Evolutionary conservation across 1,284 basidiomycete genomes (phyloP).

Genomic region (Irpex lacteus): DNA sequence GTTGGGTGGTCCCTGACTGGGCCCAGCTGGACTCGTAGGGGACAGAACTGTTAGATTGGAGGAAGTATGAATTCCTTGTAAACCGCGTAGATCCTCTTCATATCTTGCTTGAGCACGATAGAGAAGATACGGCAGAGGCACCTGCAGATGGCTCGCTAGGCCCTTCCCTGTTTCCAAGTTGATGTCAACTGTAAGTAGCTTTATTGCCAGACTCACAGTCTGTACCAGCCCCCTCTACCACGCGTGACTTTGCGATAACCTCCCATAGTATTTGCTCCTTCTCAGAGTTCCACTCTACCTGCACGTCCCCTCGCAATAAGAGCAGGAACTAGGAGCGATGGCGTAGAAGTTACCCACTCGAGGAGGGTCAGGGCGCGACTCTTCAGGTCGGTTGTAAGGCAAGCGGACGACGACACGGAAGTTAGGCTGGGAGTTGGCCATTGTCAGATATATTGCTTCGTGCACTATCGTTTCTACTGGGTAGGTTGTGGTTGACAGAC

Average conservation of each 20-base stretch:
- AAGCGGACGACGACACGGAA: conserved; percentile 74
- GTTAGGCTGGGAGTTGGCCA: conserved; percentile 23
- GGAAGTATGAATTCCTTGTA: conserved; percentile 65
- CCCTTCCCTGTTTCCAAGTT: conserved; percentile 63
- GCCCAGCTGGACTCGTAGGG: conserved; percentile 27
- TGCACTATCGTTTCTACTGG: neutral
- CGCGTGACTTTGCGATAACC: conserved; percentile 71
- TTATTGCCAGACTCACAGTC: conserved; percentile 58
- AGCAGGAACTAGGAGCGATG: conserved; percentile 1
- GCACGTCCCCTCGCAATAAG: conserved; percentile 19
- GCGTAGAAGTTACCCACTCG: conserved; percentile 43
- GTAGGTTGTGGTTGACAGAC: neutral
- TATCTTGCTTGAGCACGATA: conserved; percentile 77
- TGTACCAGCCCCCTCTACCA: conserved; percentile 62
- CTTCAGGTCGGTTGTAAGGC: conserved; percentile 72
- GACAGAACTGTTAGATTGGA: conserved; percentile 36
- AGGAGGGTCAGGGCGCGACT: conserved; percentile 59
- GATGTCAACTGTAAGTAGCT: neutral
- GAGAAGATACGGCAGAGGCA: conserved; percentile 77
- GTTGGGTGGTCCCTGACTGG: conserved; percentile 23
- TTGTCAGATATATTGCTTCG: neutral
- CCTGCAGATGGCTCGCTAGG: conserved; percentile 71
- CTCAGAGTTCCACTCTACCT: conserved; percentile 80
- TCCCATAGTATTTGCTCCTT: conserved; percentile 84
- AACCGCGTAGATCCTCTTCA: conserved; percentile 74